phyloP scores from a whole-genome alignment of 495 filamentous ascomycete species.

The Tuber microsphaerosporum region DNA sequence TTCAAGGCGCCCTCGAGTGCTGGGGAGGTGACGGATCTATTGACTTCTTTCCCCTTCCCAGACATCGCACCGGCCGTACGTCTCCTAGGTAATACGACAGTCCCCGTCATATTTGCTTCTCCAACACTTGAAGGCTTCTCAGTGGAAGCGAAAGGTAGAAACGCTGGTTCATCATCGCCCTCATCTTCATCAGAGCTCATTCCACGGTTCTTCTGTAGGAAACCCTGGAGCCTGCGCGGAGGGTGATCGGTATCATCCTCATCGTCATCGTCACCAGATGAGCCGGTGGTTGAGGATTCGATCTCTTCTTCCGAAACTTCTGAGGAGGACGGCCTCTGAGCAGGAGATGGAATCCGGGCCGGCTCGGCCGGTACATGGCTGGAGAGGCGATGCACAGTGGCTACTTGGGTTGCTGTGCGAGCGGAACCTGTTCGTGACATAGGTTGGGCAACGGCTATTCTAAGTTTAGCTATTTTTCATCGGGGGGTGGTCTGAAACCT shows the following conservation, averaged over 20 bases:
- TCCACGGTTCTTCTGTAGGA: conserved; percentile 40
- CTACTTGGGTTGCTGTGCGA: conserved; percentile 16
- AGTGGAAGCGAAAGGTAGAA: conserved; percentile 57
- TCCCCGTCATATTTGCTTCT: conserved; percentile 27
- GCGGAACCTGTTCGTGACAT: conserved; percentile 37
- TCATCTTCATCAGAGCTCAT: conserved; percentile 53
- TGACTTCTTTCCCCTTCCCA: conserved; percentile 28
- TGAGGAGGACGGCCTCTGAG: conserved; percentile 25
- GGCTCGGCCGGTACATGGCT: conserved; percentile 36
- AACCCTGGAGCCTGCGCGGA: conserved; percentile 33
- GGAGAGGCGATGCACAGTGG: conserved; percentile 21
- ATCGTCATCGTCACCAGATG: conserved; percentile 36
- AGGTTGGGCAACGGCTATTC: conserved; percentile 32
- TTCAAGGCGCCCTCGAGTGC: conserved; percentile 12
- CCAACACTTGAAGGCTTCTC: conserved; percentile 14
- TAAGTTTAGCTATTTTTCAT: conserved; percentile 14
- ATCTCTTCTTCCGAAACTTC: conserved; percentile 29
- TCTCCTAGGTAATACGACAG: conserved; percentile 21
- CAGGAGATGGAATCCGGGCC: conserved; percentile 35
- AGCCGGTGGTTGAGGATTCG: conserved; percentile 47
- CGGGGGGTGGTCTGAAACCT: background rate
- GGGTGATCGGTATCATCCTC: conserved; percentile 40
- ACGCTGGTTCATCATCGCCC: conserved; percentile 59
- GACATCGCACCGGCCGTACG: conserved; percentile 16
- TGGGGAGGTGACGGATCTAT: conserved; percentile 18